Conservation (phyloP, 2,329 filamentous ascomycete genomes). For the Dactylellina parvicollis region DNA sequence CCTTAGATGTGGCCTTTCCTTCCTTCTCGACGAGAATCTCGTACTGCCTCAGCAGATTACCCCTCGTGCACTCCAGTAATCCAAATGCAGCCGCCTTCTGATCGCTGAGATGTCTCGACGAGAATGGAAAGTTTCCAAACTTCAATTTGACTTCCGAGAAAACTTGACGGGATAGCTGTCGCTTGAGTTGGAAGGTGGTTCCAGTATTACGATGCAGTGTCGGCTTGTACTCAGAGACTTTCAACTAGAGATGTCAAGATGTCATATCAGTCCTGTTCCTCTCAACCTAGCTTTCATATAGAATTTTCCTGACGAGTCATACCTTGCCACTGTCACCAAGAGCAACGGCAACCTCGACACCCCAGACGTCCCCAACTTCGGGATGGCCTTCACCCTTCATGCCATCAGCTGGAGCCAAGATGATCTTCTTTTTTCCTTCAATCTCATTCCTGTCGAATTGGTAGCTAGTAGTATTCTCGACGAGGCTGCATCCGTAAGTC, state of each 20-base stretch:
- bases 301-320: not conserved
- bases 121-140: constrained; percentile 98
- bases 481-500: constrained; percentile 87
- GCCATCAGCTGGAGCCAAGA: constrained; percentile 84
- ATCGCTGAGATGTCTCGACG: constrained; percentile 93
- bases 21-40: constrained; percentile 96
- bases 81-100: constrained; percentile 96
- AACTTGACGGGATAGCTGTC: constrained; percentile 89
- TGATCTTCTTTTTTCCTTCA: constrained; percentile 97
- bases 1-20: constrained; percentile 80
- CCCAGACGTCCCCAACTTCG: constrained; percentile 94
- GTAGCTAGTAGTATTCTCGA: constrained; percentile 99
- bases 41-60: constrained; percentile 92
- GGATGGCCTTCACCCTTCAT: constrained; percentile 85
- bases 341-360: constrained; percentile 93
- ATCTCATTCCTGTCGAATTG: constrained; percentile 97
- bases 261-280: not conserved
- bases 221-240: constrained; percentile 61
- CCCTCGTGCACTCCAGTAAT: constrained; percentile 93
- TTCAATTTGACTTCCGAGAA: constrained; percentile 96
- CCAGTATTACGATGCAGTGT: constrained; percentile 93
- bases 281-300: not conserved
- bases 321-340: constrained; percentile 67
- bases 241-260: constrained; percentile 12
- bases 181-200: constrained; percentile 92